Percentiles rank a stretch among this genome's conserved stretches.
Evolutionary conservation across 2,329 filamentous ascomycete species (phyloP).

Genomic region (Ilyonectria robusta): DNA sequence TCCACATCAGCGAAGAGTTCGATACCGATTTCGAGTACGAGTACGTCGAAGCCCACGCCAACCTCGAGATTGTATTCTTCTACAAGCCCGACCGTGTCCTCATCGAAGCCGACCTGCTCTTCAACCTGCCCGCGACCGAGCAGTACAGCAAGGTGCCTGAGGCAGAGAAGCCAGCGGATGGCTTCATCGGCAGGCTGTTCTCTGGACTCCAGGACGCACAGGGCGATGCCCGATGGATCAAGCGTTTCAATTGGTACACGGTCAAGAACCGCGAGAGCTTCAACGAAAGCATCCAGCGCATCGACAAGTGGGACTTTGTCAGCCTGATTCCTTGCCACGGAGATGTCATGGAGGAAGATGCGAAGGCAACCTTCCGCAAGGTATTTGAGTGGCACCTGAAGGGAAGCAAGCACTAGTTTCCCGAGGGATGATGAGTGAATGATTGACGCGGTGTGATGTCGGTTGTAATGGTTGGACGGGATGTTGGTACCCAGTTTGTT

Average conservation of each 20-base stretch:
- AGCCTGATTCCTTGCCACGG: slow-evolving; percentile 93
- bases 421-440: not conserved
- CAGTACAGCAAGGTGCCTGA: slow-evolving; percentile 82
- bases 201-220: slow-evolving; percentile 71
- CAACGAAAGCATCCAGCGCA: slow-evolving; percentile 76
- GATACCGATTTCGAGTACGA: slow-evolving; percentile 89
- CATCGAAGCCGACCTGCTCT: slow-evolving; percentile 91
- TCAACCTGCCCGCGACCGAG: slow-evolving; percentile 90
- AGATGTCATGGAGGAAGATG: slow-evolving; percentile 83
- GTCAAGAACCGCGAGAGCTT: slow-evolving; percentile 77
- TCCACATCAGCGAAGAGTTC: slow-evolving; percentile 81
- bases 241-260: slow-evolving; percentile 86
- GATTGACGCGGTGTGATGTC: slow-evolving; percentile 10
- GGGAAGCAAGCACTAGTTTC: slow-evolving; percentile 42
- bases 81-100: slow-evolving; percentile 85
- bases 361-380: slow-evolving; percentile 82
- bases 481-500: not conserved
- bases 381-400: slow-evolving; percentile 87
- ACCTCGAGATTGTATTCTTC: slow-evolving; percentile 90
- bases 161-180: slow-evolving; percentile 48
- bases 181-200: slow-evolving; percentile 61
- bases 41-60: slow-evolving; percentile 83
- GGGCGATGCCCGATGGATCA: slow-evolving; percentile 80
- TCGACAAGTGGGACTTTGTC: slow-evolving; percentile 87
- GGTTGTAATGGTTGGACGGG: slow-evolving; percentile 2